Evolutionary conservation across 768 basidiomycete genomes (phyloP).

Genomic region (Mrakia frigida): DNA sequence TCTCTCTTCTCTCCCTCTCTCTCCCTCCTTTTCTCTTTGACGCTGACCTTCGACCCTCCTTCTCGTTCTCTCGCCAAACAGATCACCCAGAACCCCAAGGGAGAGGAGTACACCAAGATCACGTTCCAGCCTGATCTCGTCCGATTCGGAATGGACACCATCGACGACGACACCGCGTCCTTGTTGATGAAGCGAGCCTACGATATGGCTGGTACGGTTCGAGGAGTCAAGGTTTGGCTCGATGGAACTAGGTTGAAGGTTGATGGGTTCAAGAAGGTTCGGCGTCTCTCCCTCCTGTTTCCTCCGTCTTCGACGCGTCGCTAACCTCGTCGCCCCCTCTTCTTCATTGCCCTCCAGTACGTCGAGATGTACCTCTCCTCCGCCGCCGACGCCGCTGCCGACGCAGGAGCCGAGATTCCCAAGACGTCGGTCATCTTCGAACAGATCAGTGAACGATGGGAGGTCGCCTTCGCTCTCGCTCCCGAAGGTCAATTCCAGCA

Average conservation of each 20-base stretch:
- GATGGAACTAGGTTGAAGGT: constrained; percentile 85
- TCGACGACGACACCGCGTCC: constrained; percentile 85
- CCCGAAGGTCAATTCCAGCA: constrained; percentile 80
- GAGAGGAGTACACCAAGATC: constrained; percentile 86
- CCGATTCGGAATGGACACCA: constrained; percentile 80
- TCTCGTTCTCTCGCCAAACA: not conserved
- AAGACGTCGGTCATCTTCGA: constrained; percentile 83
- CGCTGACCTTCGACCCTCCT: not conserved
- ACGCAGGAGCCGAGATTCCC: constrained; percentile 57
- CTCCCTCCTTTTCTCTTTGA: not conserved
- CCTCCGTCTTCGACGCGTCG: not conserved
- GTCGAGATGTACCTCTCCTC: constrained; percentile 87
- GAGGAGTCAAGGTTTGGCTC: constrained; percentile 84
- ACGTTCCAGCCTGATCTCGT: constrained; percentile 88
- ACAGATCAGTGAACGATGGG: constrained; percentile 75
- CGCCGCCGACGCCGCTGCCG: constrained; percentile 59
- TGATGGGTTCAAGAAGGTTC: constrained; percentile 74
- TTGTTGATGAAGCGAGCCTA: constrained; percentile 90
- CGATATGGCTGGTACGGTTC: constrained; percentile 93
- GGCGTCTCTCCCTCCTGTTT: constrained; percentile 11
- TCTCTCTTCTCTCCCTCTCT: not conserved
- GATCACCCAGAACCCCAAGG: constrained; percentile 81
- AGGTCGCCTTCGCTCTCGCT: constrained; percentile 88
- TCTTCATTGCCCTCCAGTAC: constrained; percentile 55
- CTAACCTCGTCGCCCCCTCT: not conserved